Base-by-base conservation (phyloP, 129 eudicot species). In the Chrysanthemum makinoi region DNA sequence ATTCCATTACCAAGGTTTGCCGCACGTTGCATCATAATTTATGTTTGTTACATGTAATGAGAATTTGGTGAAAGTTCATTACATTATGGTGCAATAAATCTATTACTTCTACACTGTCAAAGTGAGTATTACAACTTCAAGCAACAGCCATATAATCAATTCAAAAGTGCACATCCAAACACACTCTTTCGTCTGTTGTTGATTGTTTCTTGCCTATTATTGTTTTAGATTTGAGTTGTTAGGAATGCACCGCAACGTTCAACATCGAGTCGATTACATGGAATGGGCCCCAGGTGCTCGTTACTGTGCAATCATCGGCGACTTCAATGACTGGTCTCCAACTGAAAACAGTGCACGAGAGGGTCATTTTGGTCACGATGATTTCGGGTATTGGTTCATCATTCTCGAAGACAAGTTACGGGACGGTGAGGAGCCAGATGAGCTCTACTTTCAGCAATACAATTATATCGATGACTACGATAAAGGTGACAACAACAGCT, bases 261-360 rank as follows among this genome's bases (percentile, higher is more conserved):
- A 94, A 78, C 97, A 94, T 68, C 96, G 99, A 57, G 91, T 87
- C 62, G 99, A 94, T 86, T 90, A 12, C 83, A 77, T 94, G 95
- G 99, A 94, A 44, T 94, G 99, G 99, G 99, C 99, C 62, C 99
- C 99, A 90, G 98, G 98, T 80, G 99, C 99, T 22, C 96, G 97
- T 10, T 94, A 94, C 72, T 94, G 96, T 84, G 94, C 99, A 19
- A 65, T 94, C 13, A 86, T 94, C 50, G 99, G 97, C 51, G 97
- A 94, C 75, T 89, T 94, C 54, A 90, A 94, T 70, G 89, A 76
- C 62, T 94, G 99, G 99, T 94, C 97, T 49, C 97, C 97, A 5
- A 94, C 99, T 4, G 96, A 82, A 79, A 79, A 87, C 69, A 56
- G 82, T 73, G 97, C 99, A 64, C 82, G 97, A 62, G 99, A 94